A percentile compares a stretch with the other conserved stretches of the same genome.
Conservation (phyloP, 2,329 filamentous ascomycete genomes). For the Trichoderma pleuroti region DNA sequence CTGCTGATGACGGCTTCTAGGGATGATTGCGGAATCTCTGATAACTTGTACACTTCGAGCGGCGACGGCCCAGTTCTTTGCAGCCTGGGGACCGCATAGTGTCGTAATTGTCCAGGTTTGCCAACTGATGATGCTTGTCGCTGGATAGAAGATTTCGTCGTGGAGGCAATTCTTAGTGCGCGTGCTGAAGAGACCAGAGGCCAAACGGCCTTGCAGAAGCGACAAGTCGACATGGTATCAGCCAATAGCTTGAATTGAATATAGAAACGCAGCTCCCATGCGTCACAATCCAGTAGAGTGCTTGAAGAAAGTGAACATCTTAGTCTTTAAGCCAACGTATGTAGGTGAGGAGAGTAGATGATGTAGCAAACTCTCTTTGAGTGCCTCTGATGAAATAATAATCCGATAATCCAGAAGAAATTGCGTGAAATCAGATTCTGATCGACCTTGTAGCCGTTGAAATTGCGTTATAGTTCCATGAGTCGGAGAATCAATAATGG, state of each 20-base stretch:
- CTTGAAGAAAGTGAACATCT: not conserved
- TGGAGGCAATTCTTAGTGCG: not conserved
- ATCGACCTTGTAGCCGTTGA: not conserved
- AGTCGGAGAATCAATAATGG: not conserved
- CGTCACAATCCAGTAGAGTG: no score
- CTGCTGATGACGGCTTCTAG: constrained; percentile 24
- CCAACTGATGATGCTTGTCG: not conserved
- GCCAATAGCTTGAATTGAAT: not conserved
- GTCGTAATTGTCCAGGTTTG: not conserved
- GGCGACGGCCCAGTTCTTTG: not conserved
- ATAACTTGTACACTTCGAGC: constrained; percentile 24
- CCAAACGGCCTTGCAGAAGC: not conserved
- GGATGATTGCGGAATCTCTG: constrained; percentile 23
- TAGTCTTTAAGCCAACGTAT: not conserved
- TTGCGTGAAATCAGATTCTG: not conserved
- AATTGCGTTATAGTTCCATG: not conserved
- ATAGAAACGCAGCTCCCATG: not conserved
- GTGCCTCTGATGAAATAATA: not conserved
- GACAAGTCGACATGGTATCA: not conserved
- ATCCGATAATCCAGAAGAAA: no score
- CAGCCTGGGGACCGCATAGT: constrained; percentile 15
- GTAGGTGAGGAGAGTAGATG: not conserved
- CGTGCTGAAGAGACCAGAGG: not conserved
- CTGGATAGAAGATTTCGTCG: not conserved
- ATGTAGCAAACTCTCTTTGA: not conserved